Base-by-base conservation (phyloP, 495 filamentous ascomycete species). In the Talaromyces ruber region DNA sequence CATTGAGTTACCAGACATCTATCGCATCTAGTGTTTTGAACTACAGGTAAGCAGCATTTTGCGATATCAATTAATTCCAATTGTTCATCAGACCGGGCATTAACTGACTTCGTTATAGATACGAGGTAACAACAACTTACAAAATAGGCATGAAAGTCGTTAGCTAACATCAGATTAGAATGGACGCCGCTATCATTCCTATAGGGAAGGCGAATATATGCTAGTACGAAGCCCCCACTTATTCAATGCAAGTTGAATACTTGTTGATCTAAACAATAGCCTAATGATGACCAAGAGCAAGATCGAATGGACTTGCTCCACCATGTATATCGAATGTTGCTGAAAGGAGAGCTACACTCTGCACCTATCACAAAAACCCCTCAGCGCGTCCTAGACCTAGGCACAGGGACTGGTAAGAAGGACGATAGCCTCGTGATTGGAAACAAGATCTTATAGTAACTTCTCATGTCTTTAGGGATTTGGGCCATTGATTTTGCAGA, bases 261-360 rank as follows among this genome's bases (percentile, higher is more conserved):
- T 78, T 39, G 34, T 14, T 39, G 34, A 39, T 39, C 14, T 1
- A 39, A 39, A 39, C 9, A 29, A 6, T 30, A 51, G n/a, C 65
- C 65, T 6, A 65, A 65, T 29, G 63, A 67, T 53, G 61, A 63
- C 34, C 67, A 71, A n/a, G 84, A 89, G 69, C 81, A 86, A 63
- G 84, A 87, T 58, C 78, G 87, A 30, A 79, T 88, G 64, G 85
- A 88, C 61, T 71, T 88, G 61, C 72, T 80, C 45, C 84, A 88
- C 65, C 77, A 81, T 47, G 76, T 84, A 64, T 76, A 71, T 58
- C 18, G 26, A 24, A 34, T 76, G 28, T 66, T 74, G 11, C 68
- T 81, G 2, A 72, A 76, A 55, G 79, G 74, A 14, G 71, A 67
- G 16, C 70, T 82, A 14, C 72, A 73, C 62, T 62, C 75, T 16